A percentile compares a stretch with the other conserved stretches of the same genome.
phyloP scores from a whole-genome alignment of 2,329 filamentous ascomycete species.

The Exophiala sideris region DNA sequence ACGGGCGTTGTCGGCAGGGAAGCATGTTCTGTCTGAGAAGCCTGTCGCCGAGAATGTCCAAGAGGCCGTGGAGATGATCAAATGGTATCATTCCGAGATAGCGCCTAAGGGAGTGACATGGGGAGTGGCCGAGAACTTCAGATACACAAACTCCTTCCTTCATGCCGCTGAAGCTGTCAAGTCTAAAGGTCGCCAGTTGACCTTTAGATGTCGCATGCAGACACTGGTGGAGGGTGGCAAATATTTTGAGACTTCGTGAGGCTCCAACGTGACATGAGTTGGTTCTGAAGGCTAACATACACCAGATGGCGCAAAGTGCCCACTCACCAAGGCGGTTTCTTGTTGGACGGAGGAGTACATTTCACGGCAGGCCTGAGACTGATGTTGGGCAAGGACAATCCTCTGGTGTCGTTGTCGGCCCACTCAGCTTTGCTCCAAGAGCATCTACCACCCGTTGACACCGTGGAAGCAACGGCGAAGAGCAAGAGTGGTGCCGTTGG shows the following conservation, averaged over 20 bases:
- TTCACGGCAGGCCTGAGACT: slow-evolving; percentile 52
- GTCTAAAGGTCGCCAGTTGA: slow-evolving; percentile 47
- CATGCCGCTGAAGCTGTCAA: slow-evolving; percentile 46
- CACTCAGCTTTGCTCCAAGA: slow-evolving; percentile 49
- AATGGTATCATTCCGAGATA: slow-evolving; percentile 49
- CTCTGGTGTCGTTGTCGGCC: slow-evolving; percentile 45
- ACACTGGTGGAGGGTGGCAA: slow-evolving; percentile 50
- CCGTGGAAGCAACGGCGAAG: slow-evolving; percentile 51
- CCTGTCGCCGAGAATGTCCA: slow-evolving; percentile 55
- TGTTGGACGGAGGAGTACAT: slow-evolving; percentile 59
- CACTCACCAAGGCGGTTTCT: slow-evolving; percentile 56
- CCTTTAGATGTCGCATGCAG: slow-evolving; percentile 50
- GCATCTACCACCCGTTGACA: slow-evolving; percentile 56
- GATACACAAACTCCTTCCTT: slow-evolving; percentile 49
- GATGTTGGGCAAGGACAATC: slow-evolving; percentile 45
- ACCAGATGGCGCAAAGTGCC: slow-evolving; percentile 53
- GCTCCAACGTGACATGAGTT: neutral
- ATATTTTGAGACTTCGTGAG: slow-evolving; percentile 46
- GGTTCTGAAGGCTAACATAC: slow-evolving; percentile 40
- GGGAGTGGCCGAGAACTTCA: slow-evolving; percentile 57
- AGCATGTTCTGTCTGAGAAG: slow-evolving; percentile 57
- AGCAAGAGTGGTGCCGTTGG: slow-evolving; percentile 50
- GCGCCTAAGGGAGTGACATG: slow-evolving; percentile 40
- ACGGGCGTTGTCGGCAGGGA: slow-evolving; percentile 48
- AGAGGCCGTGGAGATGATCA: slow-evolving; percentile 49